Conservation (phyloP, 2,329 filamentous ascomycete species). For the Aspergillus niger region DNA sequence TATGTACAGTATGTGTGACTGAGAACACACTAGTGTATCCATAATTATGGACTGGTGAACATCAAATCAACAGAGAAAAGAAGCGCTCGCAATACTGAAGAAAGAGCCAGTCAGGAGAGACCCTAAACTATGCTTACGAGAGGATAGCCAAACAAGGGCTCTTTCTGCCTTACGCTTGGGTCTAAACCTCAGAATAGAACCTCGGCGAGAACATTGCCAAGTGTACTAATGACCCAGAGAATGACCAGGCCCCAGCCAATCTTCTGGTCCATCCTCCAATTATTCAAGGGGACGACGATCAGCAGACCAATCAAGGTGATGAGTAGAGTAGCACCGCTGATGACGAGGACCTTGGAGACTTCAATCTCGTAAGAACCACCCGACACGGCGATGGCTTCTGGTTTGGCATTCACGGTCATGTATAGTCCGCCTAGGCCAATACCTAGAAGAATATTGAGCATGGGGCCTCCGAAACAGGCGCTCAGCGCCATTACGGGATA, state of each 20-base stretch:
- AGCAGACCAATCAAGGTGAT: constrained; percentile 77
- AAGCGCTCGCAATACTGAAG: not conserved
- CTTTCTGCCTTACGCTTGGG: not conserved
- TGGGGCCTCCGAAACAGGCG: constrained; percentile 95
- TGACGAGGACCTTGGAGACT: constrained; percentile 79
- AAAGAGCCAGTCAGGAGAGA: not conserved
- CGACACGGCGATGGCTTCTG: constrained; percentile 15
- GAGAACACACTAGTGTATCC: not conserved
- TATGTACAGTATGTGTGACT: not conserved
- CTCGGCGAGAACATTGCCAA: constrained; percentile 80
- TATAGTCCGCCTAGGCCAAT: constrained; percentile 90
- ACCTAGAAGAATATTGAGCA: constrained; percentile 94
- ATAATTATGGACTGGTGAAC: not conserved
- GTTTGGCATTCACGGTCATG: constrained; percentile 68
- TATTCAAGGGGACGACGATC: constrained; percentile 78
- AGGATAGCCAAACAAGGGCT: too few relatives aligned
- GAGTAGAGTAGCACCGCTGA: constrained; percentile 81
- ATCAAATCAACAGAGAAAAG: not conserved
- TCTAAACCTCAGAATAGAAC: constrained; percentile 40
- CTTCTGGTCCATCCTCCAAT: constrained; percentile 78
- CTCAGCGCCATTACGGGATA: constrained; percentile 95
- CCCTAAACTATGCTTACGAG: too few relatives aligned
- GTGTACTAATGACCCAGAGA: constrained; percentile 78
- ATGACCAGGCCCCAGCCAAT: constrained; percentile 80
- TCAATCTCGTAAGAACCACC: constrained; percentile 73